These are phyloP conservation scores for Lachancea waltii DNA, from an alignment of 805 yeast species.

Conservation along the genomic window DNA sequence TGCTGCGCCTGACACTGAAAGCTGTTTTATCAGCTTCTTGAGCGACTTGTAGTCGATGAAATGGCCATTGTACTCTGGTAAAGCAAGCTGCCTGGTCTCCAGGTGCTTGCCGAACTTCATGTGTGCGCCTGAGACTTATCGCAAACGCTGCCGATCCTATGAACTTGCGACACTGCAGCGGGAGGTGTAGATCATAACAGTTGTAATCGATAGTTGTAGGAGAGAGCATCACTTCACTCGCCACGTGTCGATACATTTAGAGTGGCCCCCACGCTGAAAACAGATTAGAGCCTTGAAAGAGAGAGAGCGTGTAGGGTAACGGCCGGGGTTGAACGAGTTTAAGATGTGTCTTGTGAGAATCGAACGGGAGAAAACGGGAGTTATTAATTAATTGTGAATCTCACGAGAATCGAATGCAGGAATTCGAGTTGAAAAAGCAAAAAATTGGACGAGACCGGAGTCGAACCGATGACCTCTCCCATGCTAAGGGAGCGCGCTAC, in stretches of 20 bases:
- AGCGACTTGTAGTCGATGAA: slow-evolving; percentile 93
- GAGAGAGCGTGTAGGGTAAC: too few species aligned
- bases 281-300: background rate
- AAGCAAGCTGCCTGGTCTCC: slow-evolving; percentile 87
- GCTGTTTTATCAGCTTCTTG: slow-evolving; percentile 80
- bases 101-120: slow-evolving; percentile 93
- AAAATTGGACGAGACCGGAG: slow-evolving; percentile 60
- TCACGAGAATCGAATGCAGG: too few species aligned
- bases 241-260: too few species aligned
- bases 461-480: slow-evolving; percentile 72
- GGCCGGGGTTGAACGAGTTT: background rate
- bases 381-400: too few species aligned
- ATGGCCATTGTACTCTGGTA: slow-evolving; percentile 91
- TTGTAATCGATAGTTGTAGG: too few species aligned
- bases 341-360: too few species aligned
- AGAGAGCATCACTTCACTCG: too few species aligned
- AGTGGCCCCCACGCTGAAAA: background rate
- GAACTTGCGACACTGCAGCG: background rate
- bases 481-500: slow-evolving; percentile 72
- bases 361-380: background rate
- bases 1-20: slow-evolving; percentile 55
- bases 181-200: too few species aligned
- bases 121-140: background rate
- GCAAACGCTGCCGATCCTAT: background rate
- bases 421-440: too few species aligned